Conservation (phyloP, 768 basidiomycete genomes). For the Gymnopilus dilepis region DNA sequence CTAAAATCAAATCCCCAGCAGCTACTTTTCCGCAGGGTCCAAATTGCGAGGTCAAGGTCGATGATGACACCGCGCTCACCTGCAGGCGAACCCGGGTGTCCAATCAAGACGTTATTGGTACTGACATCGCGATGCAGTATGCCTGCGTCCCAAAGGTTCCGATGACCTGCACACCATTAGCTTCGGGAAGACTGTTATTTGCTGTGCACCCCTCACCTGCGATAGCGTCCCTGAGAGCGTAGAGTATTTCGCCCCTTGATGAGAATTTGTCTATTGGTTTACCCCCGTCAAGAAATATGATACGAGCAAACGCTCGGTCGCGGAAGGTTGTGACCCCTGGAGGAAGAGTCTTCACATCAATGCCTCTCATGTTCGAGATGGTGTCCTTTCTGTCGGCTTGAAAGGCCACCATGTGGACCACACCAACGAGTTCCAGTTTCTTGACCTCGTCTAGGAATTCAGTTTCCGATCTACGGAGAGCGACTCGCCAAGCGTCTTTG, state of each 20-base stretch:
- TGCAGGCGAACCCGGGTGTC: background rate
- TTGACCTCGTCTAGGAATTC: background rate
- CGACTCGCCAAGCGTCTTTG: slow-evolving; percentile 25
- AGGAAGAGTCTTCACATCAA: background rate
- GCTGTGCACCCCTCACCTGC: background rate
- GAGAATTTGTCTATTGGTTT: slow-evolving; percentile 11
- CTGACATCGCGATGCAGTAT: slow-evolving; percentile 34
- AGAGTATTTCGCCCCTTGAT: slow-evolving; percentile 11
- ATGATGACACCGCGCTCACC: slow-evolving; percentile 21
- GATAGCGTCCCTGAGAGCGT: slow-evolving; percentile 13
- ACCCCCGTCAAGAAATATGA: slow-evolving; percentile 12
- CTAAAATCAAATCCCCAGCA: background rate
- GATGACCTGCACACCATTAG: too few species aligned
- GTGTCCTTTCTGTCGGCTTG: background rate
- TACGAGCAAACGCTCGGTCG: slow-evolving; percentile 12
- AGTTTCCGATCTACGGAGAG: background rate
- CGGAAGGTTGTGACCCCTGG: background rate
- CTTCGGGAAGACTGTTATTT: too few species aligned
- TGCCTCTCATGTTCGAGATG: background rate
- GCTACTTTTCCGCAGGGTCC: background rate
- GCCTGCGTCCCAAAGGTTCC: slow-evolving; percentile 12
- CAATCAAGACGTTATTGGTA: slow-evolving; percentile 25
- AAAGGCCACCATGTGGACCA: slow-evolving; percentile 19
- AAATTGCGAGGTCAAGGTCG: slow-evolving; percentile 15
- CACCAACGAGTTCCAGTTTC: slow-evolving; percentile 13